These are phyloP conservation scores for Condylostoma magnum DNA, from an alignment of 169 alveolate species.

Conservation along the genomic window DNA sequence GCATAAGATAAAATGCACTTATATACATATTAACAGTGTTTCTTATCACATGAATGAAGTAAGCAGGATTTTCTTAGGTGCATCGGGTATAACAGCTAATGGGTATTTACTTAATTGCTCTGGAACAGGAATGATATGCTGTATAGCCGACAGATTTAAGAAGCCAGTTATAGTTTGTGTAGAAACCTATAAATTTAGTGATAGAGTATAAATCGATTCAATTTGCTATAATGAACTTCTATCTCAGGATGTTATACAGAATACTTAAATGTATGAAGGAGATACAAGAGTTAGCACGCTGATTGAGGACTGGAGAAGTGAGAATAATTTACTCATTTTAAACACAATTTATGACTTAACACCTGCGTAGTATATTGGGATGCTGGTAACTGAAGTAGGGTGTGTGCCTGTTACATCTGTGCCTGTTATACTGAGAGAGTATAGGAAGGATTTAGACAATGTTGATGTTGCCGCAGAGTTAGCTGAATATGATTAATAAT, in stretches of 20 bases:
- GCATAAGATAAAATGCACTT: slow-evolving; percentile 47
- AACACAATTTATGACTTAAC: slow-evolving; percentile 59
- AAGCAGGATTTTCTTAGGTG: slow-evolving; percentile 63
- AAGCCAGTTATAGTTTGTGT: slow-evolving; percentile 60
- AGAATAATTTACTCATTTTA: slow-evolving; percentile 11
- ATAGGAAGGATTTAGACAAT: slow-evolving; percentile 24
- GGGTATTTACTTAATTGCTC: slow-evolving; percentile 52
- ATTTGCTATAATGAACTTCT: slow-evolving; percentile 35
- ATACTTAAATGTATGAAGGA: slow-evolving; percentile 12
- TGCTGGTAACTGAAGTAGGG: slow-evolving; percentile 65
- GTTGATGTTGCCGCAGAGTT: not conserved
- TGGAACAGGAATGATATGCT: slow-evolving; percentile 56
- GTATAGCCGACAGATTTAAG: slow-evolving; percentile 49
- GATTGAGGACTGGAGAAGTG: slow-evolving; percentile 7
- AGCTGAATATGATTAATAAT: no score
- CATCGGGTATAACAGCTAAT: slow-evolving; percentile 48
- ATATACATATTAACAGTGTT: slow-evolving; percentile 48
- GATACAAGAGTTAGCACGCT: slow-evolving; percentile 4
- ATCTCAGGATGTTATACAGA: not conserved
- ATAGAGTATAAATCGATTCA: slow-evolving; percentile 57
- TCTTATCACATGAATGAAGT: slow-evolving; percentile 46
- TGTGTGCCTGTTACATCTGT: slow-evolving; percentile 59
- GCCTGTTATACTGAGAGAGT: slow-evolving; percentile 62
- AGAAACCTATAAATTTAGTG: slow-evolving; percentile 63
- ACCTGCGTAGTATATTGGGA: slow-evolving; percentile 53